These are phyloP conservation scores for Chlorella sorokiniana DNA, from an alignment of 139 green algal genomes.

Conservation along the genomic window DNA sequence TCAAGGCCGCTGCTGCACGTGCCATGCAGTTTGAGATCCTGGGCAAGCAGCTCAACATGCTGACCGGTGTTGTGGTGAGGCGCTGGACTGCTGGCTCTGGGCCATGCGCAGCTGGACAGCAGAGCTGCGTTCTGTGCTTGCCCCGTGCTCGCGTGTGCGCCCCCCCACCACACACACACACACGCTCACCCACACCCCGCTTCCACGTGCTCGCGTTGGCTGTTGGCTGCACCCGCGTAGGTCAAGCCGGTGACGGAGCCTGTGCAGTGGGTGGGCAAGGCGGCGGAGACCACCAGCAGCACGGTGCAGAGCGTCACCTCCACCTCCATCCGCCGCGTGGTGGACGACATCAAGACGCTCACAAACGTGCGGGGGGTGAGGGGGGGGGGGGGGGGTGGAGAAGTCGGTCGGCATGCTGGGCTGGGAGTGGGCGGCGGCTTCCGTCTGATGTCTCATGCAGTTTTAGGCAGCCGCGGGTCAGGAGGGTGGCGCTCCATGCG, in stretches of 20 bases:
- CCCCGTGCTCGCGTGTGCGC: too few species aligned
- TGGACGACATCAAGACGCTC: slow-evolving; percentile 26
- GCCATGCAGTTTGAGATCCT: slow-evolving; percentile 35
- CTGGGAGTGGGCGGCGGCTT: neutral
- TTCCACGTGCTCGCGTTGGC: neutral
- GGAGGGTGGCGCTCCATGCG: neutral
- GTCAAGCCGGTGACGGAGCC: neutral
- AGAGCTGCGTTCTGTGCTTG: too few species aligned
- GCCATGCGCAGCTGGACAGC: too few species aligned
- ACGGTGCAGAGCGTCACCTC: slow-evolving; percentile 20
- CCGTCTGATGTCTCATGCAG: neutral
- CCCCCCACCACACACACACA: too few species aligned
- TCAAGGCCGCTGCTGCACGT: too few species aligned
- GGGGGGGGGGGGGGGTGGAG: too few species aligned
- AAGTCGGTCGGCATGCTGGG: neutral
- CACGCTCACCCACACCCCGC: neutral
- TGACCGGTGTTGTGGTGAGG: slow-evolving; percentile 14
- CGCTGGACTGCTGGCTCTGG: neutral
- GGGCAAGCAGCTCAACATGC: slow-evolving; percentile 45
- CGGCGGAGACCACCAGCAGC: slow-evolving; percentile 22
- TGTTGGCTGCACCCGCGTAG: neutral
- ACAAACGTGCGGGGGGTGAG: slow-evolving; percentile 20
- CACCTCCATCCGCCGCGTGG: slow-evolving; percentile 10
- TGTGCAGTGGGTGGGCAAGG: slow-evolving; percentile 25
- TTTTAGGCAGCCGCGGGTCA: neutral